Percentiles rank a stretch among this genome's conserved stretches.
phyloP scores from a whole-genome alignment of 768 basidiomycete species.

The Agaricus subrufescens region DNA sequence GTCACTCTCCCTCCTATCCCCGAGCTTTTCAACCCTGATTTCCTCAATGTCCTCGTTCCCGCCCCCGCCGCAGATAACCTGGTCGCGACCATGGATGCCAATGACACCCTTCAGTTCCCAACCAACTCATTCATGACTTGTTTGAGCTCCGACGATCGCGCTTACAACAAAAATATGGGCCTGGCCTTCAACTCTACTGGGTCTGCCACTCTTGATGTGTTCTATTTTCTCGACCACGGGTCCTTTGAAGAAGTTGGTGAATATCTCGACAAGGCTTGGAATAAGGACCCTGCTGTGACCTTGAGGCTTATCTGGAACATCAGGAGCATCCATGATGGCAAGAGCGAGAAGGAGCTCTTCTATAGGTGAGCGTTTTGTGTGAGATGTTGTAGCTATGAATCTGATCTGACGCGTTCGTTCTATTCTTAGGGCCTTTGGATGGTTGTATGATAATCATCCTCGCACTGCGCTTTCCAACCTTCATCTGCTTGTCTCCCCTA shows the following conservation, averaged over 20 bases:
- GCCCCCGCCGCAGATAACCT: not conserved
- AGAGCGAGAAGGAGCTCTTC: slow-evolving; percentile 54
- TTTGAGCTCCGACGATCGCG: slow-evolving; percentile 38
- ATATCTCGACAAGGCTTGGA: slow-evolving; percentile 49
- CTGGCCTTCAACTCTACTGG: slow-evolving; percentile 48
- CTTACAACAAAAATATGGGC: slow-evolving; percentile 45
- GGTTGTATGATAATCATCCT: slow-evolving; percentile 67
- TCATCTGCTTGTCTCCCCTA: slow-evolving; percentile 44
- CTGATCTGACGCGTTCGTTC: not conserved
- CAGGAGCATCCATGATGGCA: slow-evolving; percentile 69
- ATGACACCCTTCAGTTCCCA: slow-evolving; percentile 8
- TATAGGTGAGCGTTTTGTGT: slow-evolving; percentile 36
- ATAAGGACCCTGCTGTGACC: slow-evolving; percentile 49
- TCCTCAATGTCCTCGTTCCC: slow-evolving; percentile 55
- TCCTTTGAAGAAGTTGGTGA: slow-evolving; percentile 21
- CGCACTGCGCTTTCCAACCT: slow-evolving; percentile 66
- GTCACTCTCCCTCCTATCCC: slow-evolving; percentile 52
- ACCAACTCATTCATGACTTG: slow-evolving; percentile 54
- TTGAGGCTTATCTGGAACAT: slow-evolving; percentile 64
- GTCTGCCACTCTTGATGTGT: slow-evolving; percentile 53
- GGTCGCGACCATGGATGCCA: not conserved
- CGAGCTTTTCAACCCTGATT: slow-evolving; percentile 53
- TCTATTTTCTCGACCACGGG: slow-evolving; percentile 33
- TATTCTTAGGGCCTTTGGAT: slow-evolving; percentile 47
- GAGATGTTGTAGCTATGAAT: not conserved